Evolutionary conservation across 2,329 filamentous ascomycete species (phyloP).

Genomic region (Scopulariopsis brevicaulis): DNA sequence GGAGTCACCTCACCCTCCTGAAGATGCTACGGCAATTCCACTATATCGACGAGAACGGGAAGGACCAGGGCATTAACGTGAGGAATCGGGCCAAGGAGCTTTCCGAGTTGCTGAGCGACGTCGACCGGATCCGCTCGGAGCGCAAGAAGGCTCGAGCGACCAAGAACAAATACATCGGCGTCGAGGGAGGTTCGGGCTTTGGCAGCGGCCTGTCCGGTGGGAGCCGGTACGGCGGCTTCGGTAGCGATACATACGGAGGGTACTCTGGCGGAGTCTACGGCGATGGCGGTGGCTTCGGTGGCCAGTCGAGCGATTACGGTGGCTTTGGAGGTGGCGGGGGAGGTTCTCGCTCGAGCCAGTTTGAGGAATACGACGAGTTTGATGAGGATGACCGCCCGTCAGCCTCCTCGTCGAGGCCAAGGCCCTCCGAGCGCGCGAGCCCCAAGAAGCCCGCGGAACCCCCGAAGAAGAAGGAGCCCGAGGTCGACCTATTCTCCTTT

Average conservation of each 20-base stretch:
- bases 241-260: conserved; percentile 62
- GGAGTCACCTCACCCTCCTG: conserved; percentile 85
- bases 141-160: conserved; percentile 85
- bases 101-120: conserved; percentile 83
- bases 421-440: conserved; percentile 18
- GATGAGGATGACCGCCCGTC: conserved; percentile 56
- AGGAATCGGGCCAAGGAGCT: conserved; percentile 94
- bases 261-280: conserved; percentile 73
- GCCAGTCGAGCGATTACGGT: conserved; percentile 59
- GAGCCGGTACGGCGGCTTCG: conserved; percentile 78
- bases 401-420: conserved; percentile 15
- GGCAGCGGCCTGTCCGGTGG: conserved; percentile 45
- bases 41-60: conserved; percentile 90
- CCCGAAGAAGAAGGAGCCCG: conserved; percentile 75
- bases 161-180: conserved; percentile 90
- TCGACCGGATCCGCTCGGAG: conserved; percentile 72
- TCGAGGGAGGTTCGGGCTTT: conserved; percentile 60
- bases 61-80: conserved; percentile 96
- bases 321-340: conserved; percentile 30
- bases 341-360: conserved; percentile 54
- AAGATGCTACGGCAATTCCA: conserved; percentile 99
- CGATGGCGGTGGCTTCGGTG: conserved; percentile 90
- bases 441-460: conserved; percentile 43
- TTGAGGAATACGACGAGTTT: conserved; percentile 95
- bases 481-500: conserved; percentile 86